Percentiles rank a stretch among this genome's conserved stretches.
Evolutionary conservation across 1,139 yeast genomes (phyloP).

Genomic region (Hansenula lynferdii): DNA sequence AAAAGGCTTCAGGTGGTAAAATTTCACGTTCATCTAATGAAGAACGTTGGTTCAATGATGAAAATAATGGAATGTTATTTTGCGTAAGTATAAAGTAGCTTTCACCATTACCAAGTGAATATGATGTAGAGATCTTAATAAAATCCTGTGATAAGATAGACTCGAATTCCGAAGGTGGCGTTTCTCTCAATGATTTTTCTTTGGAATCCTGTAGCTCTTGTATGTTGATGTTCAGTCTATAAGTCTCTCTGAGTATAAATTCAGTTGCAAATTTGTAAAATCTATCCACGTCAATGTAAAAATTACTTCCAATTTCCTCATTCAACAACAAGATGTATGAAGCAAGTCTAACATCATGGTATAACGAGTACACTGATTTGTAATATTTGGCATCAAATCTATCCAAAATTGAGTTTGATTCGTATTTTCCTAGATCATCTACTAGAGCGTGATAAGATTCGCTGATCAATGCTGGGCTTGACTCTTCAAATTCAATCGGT

Average conservation of each 20-base stretch:
- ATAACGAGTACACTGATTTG: slow-evolving; percentile 46
- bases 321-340: slow-evolving; percentile 45
- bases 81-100: slow-evolving; percentile 45
- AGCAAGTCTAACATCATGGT: slow-evolving; percentile 71
- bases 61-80: slow-evolving; percentile 56
- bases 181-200: slow-evolving; percentile 10
- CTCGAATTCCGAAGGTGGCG: slow-evolving; percentile 20
- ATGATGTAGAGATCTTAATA: slow-evolving; percentile 56
- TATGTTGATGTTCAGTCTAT: slow-evolving; percentile 38
- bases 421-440: slow-evolving; percentile 5
- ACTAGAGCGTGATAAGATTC: slow-evolving; percentile 8
- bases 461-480: slow-evolving; percentile 14
- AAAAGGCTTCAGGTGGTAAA: slow-evolving; percentile 53
- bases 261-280: slow-evolving; percentile 71
- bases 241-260: slow-evolving; percentile 65
- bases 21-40: slow-evolving; percentile 63
- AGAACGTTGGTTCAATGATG: slow-evolving; percentile 61
- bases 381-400: slow-evolving; percentile 34
- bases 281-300: slow-evolving; percentile 56
- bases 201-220: slow-evolving; percentile 17
- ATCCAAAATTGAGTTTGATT: slow-evolving; percentile 28
- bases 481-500: slow-evolving; percentile 16
- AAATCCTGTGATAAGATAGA: slow-evolving; percentile 49
- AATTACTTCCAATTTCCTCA: slow-evolving; percentile 49
- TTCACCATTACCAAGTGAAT: slow-evolving; percentile 60